These are phyloP conservation scores for Quercus mongolica DNA, from an alignment of 306 rosid genomes.

Conservation along the genomic window DNA sequence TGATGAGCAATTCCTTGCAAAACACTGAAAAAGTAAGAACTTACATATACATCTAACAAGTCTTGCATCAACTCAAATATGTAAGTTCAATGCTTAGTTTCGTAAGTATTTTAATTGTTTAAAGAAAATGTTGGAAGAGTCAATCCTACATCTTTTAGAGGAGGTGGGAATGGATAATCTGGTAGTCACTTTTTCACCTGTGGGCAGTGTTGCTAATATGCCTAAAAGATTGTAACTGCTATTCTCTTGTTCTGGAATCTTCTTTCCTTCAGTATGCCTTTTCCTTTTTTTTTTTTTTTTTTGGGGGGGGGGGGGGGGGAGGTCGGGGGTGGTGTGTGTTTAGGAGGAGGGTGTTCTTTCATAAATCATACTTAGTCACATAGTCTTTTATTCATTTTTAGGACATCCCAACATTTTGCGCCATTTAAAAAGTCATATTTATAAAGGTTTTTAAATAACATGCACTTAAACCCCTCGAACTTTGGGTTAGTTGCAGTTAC, in stretches of 20 bases:
- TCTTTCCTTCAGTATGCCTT: too few species aligned
- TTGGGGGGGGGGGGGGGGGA: too few species aligned
- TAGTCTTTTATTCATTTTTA: background rate
- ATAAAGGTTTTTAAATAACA: too few species aligned
- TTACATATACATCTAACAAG: too few species aligned
- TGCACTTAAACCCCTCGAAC: too few species aligned
- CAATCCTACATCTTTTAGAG: background rate
- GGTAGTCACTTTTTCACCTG: background rate
- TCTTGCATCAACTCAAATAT: background rate
- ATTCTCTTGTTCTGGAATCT: too few species aligned
- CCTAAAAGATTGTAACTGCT: background rate
- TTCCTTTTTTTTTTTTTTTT: too few species aligned
- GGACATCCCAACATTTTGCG: background rate
- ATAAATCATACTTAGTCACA: background rate
- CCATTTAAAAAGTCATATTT: background rate
- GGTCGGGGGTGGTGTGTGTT: too few species aligned
- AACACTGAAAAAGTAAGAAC: constrained; percentile 70
- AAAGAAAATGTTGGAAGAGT: background rate
- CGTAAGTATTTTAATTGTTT: background rate
- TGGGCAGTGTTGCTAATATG: background rate
- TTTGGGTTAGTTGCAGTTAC: too few species aligned
- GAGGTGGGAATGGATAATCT: background rate
- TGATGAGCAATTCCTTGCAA: constrained; percentile 76
- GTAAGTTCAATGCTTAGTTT: background rate
- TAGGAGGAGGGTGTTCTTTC: too few species aligned